These are phyloP conservation scores for Vigna radiata DNA, from an alignment of 306 rosid species.

Conservation along the genomic window DNA sequence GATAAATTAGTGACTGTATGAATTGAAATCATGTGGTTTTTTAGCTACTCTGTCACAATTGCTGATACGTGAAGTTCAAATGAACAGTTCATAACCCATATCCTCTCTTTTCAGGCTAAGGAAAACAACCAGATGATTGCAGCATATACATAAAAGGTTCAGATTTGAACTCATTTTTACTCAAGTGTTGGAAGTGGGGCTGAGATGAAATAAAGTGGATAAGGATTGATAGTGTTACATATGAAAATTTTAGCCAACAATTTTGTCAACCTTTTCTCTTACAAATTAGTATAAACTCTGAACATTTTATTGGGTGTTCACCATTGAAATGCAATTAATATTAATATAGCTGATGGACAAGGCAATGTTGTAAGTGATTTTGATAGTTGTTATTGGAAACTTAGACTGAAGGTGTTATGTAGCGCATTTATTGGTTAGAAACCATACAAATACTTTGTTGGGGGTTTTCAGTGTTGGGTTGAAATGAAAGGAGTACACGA, in stretches of 20 bases:
- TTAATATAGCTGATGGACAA: slow-evolving; percentile 23
- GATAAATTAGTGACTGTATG: not conserved
- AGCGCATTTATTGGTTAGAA: slow-evolving; percentile 3
- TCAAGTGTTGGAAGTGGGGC: slow-evolving; percentile 11
- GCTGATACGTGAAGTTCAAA: slow-evolving; percentile 10
- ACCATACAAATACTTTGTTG: not conserved
- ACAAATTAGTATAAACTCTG: slow-evolving; percentile 13
- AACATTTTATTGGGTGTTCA: slow-evolving; percentile 26
- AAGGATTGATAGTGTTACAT: slow-evolving; percentile 28
- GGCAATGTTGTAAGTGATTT: slow-evolving; percentile 27
- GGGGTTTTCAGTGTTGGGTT: not conserved
- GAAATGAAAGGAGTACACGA: too few relatives aligned
- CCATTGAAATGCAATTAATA: slow-evolving; percentile 28
- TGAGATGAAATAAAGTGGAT: slow-evolving; percentile 31
- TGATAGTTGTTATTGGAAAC: slow-evolving; percentile 24
- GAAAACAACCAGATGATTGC: slow-evolving; percentile 17
- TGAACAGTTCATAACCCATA: not conserved
- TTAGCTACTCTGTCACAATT: too few relatives aligned
- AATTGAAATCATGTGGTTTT: too few relatives aligned
- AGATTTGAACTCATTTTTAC: slow-evolving; percentile 32
- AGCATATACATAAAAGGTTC: slow-evolving; percentile 36
- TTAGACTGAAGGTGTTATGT: slow-evolving; percentile 7
- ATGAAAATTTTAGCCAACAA: slow-evolving; percentile 32
- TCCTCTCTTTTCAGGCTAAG: slow-evolving; percentile 26
- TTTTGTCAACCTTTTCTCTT: slow-evolving; percentile 36